Base-by-base conservation (phyloP, 2,329 filamentous ascomycete species). In the Fusarium vanettenii region DNA sequence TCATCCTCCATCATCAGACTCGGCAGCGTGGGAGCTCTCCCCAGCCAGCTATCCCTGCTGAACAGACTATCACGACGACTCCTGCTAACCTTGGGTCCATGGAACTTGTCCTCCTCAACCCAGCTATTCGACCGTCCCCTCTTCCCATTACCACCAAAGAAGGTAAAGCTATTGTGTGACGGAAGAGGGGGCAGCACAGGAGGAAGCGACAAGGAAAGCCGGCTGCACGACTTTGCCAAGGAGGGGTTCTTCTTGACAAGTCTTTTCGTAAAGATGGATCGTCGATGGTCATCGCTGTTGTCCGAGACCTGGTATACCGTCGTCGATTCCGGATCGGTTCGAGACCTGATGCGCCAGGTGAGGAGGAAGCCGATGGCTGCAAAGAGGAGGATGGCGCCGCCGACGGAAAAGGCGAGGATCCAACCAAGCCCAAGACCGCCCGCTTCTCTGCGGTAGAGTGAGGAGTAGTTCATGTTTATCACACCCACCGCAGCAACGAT, bases 41-140 rank as follows among this genome's bases (percentile, higher is more conserved):
- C 76, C 11, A 82, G 57, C 81, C 82, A 83, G 57, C 81, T 82
- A 50, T 84, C 81, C 20, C 80, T 78, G 29, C 75, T 74, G 45
- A 81, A 76, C 74, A 80, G 81, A 45, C 75, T 79, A 43, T 80
- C 74, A 52, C 77, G 76, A 66, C 64, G 66, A 52, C 59, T 75
- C 68, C 79, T 82, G 41, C 76, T 81, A 59, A 87, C 77, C 72
- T 80, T 82, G 11, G 87, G 86, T 6, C 87, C 87, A 67, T 88
- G 86, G n/a, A 87, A 80, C 64, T 83, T 84, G 60, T 89, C 87
- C 72, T 88, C 87, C 66, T 88, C 86, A 31, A 88, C 85, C 87
- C 86, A 89, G 20, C 83, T 84, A 52, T 68, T 76, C 61, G 80
- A 79, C 10, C 76, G 60, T 20, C 74, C 74, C 27, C 67, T 72